Base-by-base conservation (phyloP, 208 protist genomes). In the Endotrypanum monterogeii region DNA sequence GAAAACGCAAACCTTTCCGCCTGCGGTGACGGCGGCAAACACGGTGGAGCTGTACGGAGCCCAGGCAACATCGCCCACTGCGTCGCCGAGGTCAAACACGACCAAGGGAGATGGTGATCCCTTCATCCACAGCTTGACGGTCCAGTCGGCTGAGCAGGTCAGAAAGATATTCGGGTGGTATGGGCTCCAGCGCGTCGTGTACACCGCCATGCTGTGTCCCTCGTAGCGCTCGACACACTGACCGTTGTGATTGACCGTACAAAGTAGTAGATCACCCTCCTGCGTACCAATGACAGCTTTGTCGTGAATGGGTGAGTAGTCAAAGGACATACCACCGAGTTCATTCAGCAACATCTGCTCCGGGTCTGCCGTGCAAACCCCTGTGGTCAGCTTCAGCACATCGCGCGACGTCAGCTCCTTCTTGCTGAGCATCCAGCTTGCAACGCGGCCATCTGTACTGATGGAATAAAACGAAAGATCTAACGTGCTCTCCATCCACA, bases 101-200 rank as follows among this genome's bases (percentile, higher is more conserved):
- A 99, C 78, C 12, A 99, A 80, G 35, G 98, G 95, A 56, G 86
- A 74, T 1, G 79, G 86, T 25, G 84, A 90, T 28, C 71, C 89
- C 69, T 94, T 89, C 56, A 99, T 91, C 98, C 98, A 99, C 54
- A 99, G 78, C 81, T 98, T 99, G 25, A 99, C 95, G 14, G 95
- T 98, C 98, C 98, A 99, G 84, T 99, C 98, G 0, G 96, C 96
- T 3, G 94, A 98, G 82, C 90, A 95, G 48, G 98, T 98, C 61
- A 99, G 61, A 85, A 99, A 99, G 46, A 99, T 86, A 71, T 95
- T 84, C 0, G 91, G 88, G 79, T 99, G 97, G 82, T 98, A 99
- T 8, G 84, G 88, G 85, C 99, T 99, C 98, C 98, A 99, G 73
- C 91, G 91, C 3, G 92, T 92, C 32, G 93, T 89, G 88, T 99